These are phyloP conservation scores for Elsinoe arachidis DNA, from an alignment of 2,329 filamentous ascomycete species.

Conservation along the genomic window DNA sequence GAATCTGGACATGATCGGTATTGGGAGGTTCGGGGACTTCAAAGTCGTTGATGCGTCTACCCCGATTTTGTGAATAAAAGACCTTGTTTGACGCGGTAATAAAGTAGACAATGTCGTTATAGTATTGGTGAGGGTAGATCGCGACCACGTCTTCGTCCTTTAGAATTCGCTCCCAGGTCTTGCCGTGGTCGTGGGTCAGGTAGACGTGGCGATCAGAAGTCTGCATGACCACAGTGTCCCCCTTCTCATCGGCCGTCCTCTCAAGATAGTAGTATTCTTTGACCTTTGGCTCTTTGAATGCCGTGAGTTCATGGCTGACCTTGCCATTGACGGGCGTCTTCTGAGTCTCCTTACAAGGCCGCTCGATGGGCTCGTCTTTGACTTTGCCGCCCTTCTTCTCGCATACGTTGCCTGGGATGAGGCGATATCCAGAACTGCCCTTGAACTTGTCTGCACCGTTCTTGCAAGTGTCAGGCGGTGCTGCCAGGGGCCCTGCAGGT, in stretches of 20 bases:
- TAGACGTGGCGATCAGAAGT: conserved; percentile 55
- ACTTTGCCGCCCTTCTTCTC: conserved; percentile 31
- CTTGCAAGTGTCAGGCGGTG: conserved; percentile 67
- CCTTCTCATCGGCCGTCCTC: conserved; percentile 54
- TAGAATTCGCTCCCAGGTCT: conserved; percentile 63
- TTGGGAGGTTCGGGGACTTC: conserved; percentile 57
- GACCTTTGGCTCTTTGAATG: conserved; percentile 54
- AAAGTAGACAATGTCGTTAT: conserved; percentile 81
- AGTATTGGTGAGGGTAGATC: conserved; percentile 70
- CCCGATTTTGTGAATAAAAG: conserved; percentile 75
- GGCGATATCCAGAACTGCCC: conserved; percentile 81
- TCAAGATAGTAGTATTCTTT: conserved; percentile 67
- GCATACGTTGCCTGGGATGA: conserved; percentile 63
- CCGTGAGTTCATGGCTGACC: conserved; percentile 51
- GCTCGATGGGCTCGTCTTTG: conserved; percentile 51
- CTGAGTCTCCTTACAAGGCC: conserved; percentile 59
- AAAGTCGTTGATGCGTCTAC: conserved; percentile 64
- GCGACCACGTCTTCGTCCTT: conserved; percentile 58
- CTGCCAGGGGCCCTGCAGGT: conserved; percentile 50
- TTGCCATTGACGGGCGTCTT: conserved; percentile 54
- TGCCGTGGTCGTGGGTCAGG: conserved; percentile 78
- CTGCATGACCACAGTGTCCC: conserved; percentile 55
- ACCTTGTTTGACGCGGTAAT: conserved; percentile 60
- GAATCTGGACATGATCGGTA: conserved; percentile 42
- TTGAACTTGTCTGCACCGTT: conserved; percentile 63